These are phyloP conservation scores for Aspergillus sp. DNA, from an alignment of 2,329 filamentous ascomycete genomes.

Conservation along the genomic window DNA sequence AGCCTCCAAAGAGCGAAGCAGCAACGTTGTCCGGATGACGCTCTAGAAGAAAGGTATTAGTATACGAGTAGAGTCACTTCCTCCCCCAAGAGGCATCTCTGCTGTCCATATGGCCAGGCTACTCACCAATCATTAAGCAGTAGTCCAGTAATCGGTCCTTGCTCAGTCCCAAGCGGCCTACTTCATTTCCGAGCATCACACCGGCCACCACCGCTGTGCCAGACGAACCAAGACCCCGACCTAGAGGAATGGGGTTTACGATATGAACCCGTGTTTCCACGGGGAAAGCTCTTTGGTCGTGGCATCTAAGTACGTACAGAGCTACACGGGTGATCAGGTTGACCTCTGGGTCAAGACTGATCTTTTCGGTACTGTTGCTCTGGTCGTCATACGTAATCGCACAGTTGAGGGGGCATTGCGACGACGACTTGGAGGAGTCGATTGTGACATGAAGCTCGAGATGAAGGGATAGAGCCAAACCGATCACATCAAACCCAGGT, in stretches of 20 bases:
- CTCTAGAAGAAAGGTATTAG: constrained; percentile 36
- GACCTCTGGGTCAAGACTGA: constrained; percentile 75
- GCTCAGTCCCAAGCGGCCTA: constrained; percentile 71
- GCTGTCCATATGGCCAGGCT: neutral
- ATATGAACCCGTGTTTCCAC: constrained; percentile 86
- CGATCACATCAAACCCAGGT: constrained; percentile 94
- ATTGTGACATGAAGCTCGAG: constrained; percentile 83
- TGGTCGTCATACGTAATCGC: constrained; percentile 84
- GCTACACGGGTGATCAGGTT: constrained; percentile 95
- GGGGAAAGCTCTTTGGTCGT: constrained; percentile 80
- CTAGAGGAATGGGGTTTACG: constrained; percentile 89
- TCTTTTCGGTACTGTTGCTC: constrained; percentile 64
- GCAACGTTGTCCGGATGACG: constrained; percentile 93
- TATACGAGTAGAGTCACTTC: too few species aligned
- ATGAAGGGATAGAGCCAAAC: constrained; percentile 88
- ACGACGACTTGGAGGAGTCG: constrained; percentile 48
- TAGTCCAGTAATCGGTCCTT: constrained; percentile 88
- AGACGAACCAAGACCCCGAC: constrained; percentile 88
- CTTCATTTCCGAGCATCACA: constrained; percentile 86
- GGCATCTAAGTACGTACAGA: constrained; percentile 89
- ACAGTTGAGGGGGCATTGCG: constrained; percentile 57
- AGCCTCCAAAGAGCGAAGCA: constrained; percentile 90
- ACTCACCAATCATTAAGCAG: constrained; percentile 86
- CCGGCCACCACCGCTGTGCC: constrained; percentile 93
- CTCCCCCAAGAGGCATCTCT: too few species aligned